A percentile compares a stretch with the other conserved stretches of the same genome.
Conservation (phyloP, 2,329 filamentous ascomycete genomes). For the Orbilia blumenaviensis region DNA sequence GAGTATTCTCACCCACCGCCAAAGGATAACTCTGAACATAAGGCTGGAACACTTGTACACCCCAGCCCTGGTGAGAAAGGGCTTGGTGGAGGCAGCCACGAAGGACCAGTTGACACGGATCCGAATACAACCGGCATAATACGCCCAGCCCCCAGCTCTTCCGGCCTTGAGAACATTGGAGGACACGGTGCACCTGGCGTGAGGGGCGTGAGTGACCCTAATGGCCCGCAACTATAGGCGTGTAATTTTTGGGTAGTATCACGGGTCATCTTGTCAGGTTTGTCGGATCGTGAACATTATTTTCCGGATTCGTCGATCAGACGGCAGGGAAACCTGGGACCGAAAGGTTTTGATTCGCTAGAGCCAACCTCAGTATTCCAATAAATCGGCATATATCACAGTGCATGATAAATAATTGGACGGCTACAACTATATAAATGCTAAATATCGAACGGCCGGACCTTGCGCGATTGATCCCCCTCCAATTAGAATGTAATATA, state of each 20-base stretch:
- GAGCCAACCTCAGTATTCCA: neutral
- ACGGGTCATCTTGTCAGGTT: neutral
- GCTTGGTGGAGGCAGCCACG: constrained; percentile 39
- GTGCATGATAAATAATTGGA: neutral
- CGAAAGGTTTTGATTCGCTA: neutral
- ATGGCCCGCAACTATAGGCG: constrained; percentile 17
- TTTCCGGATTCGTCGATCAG: neutral
- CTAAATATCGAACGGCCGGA: neutral
- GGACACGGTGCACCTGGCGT: constrained; percentile 42
- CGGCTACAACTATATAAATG: neutral
- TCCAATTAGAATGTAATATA: constrained; percentile 32
- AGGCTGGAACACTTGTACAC: constrained; percentile 25
- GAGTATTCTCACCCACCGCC: constrained; percentile 39
- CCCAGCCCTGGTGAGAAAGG: constrained; percentile 46
- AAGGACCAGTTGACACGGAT: constrained; percentile 47
- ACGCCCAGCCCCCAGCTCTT: constrained; percentile 31
- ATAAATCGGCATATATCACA: neutral
- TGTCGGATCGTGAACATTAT: neutral
- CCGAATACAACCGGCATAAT: constrained; percentile 20
- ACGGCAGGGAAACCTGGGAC: neutral
- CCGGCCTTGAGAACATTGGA: constrained; percentile 30
- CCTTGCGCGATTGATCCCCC: neutral
- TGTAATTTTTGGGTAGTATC: neutral
- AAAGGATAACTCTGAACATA: constrained; percentile 38
- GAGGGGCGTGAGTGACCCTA: constrained; percentile 41